phyloP scores from a whole-genome alignment of 1,139 yeast species.

The Sporopachydermia cereana region DNA sequence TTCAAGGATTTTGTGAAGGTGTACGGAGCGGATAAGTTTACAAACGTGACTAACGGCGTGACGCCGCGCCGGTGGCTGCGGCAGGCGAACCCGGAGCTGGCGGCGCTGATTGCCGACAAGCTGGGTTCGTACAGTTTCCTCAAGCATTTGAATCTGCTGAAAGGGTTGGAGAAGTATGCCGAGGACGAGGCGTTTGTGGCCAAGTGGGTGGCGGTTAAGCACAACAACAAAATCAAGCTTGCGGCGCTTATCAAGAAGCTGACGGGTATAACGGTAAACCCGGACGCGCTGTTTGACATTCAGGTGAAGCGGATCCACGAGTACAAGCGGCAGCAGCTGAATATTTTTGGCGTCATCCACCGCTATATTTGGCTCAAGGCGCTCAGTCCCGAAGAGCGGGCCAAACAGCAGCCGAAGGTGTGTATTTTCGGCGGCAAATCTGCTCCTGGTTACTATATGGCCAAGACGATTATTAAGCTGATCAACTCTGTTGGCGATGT shows the following conservation, averaged over 20 bases:
- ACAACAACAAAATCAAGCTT: slow-evolving; percentile 54
- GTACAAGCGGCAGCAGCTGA: slow-evolving; percentile 90
- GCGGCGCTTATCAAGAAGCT: slow-evolving; percentile 58
- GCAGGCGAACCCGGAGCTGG: slow-evolving; percentile 81
- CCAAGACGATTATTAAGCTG: slow-evolving; percentile 79
- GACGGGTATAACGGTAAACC: slow-evolving; percentile 57
- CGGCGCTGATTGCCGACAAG: slow-evolving; percentile 58
- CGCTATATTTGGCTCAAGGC: slow-evolving; percentile 70
- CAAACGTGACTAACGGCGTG: slow-evolving; percentile 89
- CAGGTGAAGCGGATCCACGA: slow-evolving; percentile 95
- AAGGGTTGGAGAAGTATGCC: slow-evolving; percentile 52
- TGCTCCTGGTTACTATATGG: slow-evolving; percentile 95
- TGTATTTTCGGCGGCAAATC: slow-evolving; percentile 88
- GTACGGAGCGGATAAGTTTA: slow-evolving; percentile 73
- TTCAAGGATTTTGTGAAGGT: slow-evolving; percentile 82
- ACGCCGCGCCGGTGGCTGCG: slow-evolving; percentile 96
- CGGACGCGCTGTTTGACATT: slow-evolving; percentile 68
- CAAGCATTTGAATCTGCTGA: slow-evolving; percentile 57
- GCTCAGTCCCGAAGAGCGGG: slow-evolving; percentile 55
- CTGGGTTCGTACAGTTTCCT: slow-evolving; percentile 62
- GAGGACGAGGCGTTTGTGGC: slow-evolving; percentile 59
- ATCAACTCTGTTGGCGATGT: slow-evolving; percentile 74
- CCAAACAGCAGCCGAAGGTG: slow-evolving; percentile 58
- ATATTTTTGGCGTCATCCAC: slow-evolving; percentile 79
- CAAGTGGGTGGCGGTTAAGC: slow-evolving; percentile 64